Base-by-base conservation (phyloP, 768 basidiomycete species). In the Rhizopogon vesiculosus region DNA sequence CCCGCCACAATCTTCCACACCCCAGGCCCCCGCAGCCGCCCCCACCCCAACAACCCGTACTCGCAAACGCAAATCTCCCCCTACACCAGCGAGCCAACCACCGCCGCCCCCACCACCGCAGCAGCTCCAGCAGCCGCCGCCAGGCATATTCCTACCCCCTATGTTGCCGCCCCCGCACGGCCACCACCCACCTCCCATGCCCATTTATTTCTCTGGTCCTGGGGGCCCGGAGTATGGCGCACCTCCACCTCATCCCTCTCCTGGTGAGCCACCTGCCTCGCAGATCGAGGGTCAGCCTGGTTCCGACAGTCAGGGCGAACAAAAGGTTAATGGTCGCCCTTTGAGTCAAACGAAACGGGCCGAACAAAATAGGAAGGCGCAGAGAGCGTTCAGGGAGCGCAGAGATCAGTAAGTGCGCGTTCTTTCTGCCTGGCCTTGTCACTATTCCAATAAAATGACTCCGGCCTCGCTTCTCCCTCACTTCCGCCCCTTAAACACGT, bases 351-450 rank as follows among this genome's bases (percentile, higher is more conserved):
- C 85, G 67, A 94, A 93, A 66, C 83, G 93, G 9, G 93, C 93
- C 42, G 93, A 95, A 64, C 93, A 97, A 75, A 97, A 97, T 69
- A 80, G 93, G 62, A 94, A 93, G 70, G 93, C 93, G 0, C 93
- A 97, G 72, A 80, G 93, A 42, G 93, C 92, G 1, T 97, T 95
- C 70, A 76, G 93, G 57, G 90, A 94, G 68, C 83, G 93, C 31
- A 77, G 93, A 64, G 93, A 97, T 73, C 86, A 89, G 91, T 93
- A 49, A 71, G 88, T 56, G 35, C 56, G 41, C 54, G 4, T 55
- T 31, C 35, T 45, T 50, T 54, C 39, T 54, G 40, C 53, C 41
- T 10, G 19, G 46, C 51, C 18, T 18, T 29, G 19, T 35, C 16
- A 10, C 19, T 29, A 25, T 18, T 15, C 19, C 46, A 18, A 41